A percentile compares a stretch with the other conserved stretches of the same genome.
Conservation (phyloP, 495 filamentous ascomycete species). For the Penicillium dipodomyicola region DNA sequence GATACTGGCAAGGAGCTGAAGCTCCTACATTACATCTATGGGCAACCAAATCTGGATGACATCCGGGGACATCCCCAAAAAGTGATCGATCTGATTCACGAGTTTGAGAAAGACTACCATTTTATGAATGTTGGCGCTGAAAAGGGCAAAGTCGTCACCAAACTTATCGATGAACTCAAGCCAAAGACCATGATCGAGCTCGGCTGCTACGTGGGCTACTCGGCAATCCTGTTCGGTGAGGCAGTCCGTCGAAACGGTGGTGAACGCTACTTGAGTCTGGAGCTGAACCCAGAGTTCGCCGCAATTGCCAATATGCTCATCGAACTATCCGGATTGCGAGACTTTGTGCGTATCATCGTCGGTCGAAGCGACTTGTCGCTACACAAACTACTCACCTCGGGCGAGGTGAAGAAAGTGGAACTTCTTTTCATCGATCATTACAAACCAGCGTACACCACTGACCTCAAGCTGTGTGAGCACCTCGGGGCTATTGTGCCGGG, state of each 20-base stretch:
- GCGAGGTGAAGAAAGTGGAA: constrained; percentile 56
- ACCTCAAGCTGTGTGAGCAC: constrained; percentile 71
- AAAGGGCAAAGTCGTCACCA: constrained; percentile 66
- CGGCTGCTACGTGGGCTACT: constrained; percentile 81
- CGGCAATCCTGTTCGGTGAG: constrained; percentile 66
- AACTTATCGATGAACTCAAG: constrained; percentile 61
- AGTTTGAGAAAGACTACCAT: constrained; percentile 61
- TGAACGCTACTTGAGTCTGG: constrained; percentile 62
- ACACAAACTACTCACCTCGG: constrained; percentile 50
- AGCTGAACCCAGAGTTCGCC: constrained; percentile 65
- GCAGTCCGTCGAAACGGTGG: constrained; percentile 59
- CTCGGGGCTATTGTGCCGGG: constrained; percentile 59
- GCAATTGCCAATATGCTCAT: constrained; percentile 60
- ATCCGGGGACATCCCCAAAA: constrained; percentile 61
- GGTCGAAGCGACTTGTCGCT: constrained; percentile 62
- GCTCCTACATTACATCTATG: constrained; percentile 66
- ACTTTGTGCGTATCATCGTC: constrained; percentile 64
- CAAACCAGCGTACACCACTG: constrained; percentile 66
- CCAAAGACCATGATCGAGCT: constrained; percentile 74
- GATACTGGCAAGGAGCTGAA: constrained; percentile 72
- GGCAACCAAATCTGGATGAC: constrained; percentile 52
- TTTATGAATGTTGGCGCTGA: constrained; percentile 77
- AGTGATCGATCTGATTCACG: constrained; percentile 68
- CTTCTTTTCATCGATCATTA: constrained; percentile 74
- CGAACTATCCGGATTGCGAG: constrained; percentile 63